A percentile compares a stretch with the other conserved stretches of the same genome.
Conservation (phyloP, 23 red algal genomes). For the Gracilaria gracilis region DNA sequence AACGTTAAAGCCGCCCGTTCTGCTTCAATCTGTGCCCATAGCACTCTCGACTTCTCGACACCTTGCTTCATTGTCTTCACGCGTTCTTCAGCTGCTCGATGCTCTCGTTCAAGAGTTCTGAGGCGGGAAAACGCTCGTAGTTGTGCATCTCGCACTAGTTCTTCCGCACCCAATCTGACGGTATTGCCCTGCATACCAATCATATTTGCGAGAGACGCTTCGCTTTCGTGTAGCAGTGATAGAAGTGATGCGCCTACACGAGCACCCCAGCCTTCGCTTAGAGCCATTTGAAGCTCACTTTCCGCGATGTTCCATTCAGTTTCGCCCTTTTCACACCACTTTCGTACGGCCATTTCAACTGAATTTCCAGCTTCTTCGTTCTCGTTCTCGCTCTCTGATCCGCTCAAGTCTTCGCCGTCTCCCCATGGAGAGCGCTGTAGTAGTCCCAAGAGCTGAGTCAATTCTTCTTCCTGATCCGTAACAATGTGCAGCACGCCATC, state of each 20-base stretch:
- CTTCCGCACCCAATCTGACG: background rate
- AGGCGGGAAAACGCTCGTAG: conserved; percentile 24
- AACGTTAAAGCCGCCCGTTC: conserved; percentile 12
- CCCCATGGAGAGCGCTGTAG: conserved; percentile 26
- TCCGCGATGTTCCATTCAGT: conserved; percentile 28
- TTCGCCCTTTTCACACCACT: conserved; percentile 25
- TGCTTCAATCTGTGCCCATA: conserved; percentile 31
- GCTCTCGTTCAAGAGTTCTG: conserved; percentile 16
- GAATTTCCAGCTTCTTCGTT: background rate
- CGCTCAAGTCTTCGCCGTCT: conserved; percentile 18
- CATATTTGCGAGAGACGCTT: background rate
- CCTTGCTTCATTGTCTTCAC: conserved; percentile 8
- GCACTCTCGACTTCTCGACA: conserved; percentile 5
- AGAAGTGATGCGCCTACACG: conserved; percentile 2
- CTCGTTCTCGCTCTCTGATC: background rate
- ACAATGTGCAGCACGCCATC: conserved; percentile 15
- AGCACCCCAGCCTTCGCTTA: conserved; percentile 14
- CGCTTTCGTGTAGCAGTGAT: conserved; percentile 3
- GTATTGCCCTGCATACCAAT: background rate
- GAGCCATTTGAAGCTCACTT: conserved; percentile 24
- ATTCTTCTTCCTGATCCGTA: conserved; percentile 21
- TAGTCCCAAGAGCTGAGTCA: conserved; percentile 15
- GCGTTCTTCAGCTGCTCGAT: conserved; percentile 10
- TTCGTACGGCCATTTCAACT: background rate
- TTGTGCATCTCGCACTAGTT: conserved; percentile 23